A percentile compares a stretch with the other conserved stretches of the same genome.
These are phyloP conservation scores for Candida gorgasii DNA, from an alignment of 805 yeast species.

Conservation along the genomic window DNA sequence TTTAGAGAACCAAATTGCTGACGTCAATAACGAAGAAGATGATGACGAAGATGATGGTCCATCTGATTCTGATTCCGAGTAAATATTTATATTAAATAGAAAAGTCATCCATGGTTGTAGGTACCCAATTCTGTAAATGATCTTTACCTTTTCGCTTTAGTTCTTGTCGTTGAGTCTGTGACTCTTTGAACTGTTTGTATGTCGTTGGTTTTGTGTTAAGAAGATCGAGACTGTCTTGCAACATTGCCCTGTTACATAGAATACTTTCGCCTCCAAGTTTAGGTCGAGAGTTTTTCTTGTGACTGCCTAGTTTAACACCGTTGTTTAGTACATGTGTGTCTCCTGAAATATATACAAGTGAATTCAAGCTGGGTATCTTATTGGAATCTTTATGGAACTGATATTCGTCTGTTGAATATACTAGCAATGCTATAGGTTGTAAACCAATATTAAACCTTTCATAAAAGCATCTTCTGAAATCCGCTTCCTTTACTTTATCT, in stretches of 20 bases:
- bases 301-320: conserved; percentile 64
- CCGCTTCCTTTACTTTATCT: conserved; percentile 22
- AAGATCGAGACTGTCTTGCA: conserved; percentile 2
- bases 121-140: conserved; percentile 48
- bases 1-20: conserved; percentile 33
- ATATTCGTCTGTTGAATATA: conserved; percentile 24
- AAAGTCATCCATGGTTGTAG: conserved; percentile 47
- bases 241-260: conserved; percentile 29
- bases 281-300: conserved; percentile 45
- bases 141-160: conserved; percentile 28
- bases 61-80: conserved; percentile 34
- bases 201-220: conserved; percentile 7
- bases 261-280: conserved; percentile 44
- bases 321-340: conserved; percentile 47
- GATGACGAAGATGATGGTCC: conserved; percentile 33
- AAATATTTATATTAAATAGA: conserved; percentile 5
- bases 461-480: conserved; percentile 45
- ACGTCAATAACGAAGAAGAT: conserved; percentile 32
- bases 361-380: conserved; percentile 29
- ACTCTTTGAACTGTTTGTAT: conserved; percentile 34
- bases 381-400: conserved; percentile 24
- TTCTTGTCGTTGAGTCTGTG: conserved; percentile 26
- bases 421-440: conserved; percentile 21
- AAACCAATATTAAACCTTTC: conserved; percentile 19
- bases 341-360: conserved; percentile 27